These are phyloP conservation scores for Cystobasidiopsis lactophilus DNA, from an alignment of 768 basidiomycete genomes.

Conservation along the genomic window DNA sequence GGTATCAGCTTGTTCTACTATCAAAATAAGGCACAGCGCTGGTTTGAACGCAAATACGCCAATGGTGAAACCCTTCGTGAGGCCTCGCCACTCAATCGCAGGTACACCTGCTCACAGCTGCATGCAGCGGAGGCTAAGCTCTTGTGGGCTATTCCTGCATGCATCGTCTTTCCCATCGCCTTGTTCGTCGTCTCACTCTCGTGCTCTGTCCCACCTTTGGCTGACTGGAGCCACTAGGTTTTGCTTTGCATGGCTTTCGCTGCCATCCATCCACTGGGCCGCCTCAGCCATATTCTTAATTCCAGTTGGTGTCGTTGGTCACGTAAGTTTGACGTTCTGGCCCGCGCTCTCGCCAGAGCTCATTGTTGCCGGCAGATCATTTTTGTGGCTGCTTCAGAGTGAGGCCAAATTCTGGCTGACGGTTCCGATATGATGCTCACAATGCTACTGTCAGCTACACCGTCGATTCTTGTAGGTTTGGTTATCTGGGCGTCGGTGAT, in stretches of 20 bases:
- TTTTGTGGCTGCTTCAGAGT: neutral
- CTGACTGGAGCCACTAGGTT: neutral
- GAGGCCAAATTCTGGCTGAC: too few species aligned
- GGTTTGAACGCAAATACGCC: neutral
- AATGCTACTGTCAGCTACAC: neutral
- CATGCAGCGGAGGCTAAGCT: slow-evolving; percentile 7
- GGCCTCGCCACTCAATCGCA: neutral
- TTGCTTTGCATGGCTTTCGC: slow-evolving; percentile 7
- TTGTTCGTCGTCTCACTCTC: neutral
- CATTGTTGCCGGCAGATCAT: too few species aligned
- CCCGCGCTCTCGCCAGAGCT: too few species aligned
- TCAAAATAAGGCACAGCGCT: neutral
- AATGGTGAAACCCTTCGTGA: slow-evolving; percentile 1
- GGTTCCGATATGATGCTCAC: neutral
- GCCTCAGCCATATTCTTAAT: slow-evolving; percentile 3
- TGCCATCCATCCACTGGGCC: slow-evolving; percentile 5
- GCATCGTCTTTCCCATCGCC: neutral
- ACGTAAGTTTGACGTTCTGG: neutral
- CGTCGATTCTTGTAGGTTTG: too few species aligned
- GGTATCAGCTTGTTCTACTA: neutral
- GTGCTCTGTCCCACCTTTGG: neutral
- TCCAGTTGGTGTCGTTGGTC: neutral
- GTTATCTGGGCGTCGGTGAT: too few species aligned
- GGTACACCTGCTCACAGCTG: neutral
- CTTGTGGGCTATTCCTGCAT: slow-evolving; percentile 1